phyloP scores from a whole-genome alignment of 768 basidiomycete species.

The Lenzites betulinus region DNA sequence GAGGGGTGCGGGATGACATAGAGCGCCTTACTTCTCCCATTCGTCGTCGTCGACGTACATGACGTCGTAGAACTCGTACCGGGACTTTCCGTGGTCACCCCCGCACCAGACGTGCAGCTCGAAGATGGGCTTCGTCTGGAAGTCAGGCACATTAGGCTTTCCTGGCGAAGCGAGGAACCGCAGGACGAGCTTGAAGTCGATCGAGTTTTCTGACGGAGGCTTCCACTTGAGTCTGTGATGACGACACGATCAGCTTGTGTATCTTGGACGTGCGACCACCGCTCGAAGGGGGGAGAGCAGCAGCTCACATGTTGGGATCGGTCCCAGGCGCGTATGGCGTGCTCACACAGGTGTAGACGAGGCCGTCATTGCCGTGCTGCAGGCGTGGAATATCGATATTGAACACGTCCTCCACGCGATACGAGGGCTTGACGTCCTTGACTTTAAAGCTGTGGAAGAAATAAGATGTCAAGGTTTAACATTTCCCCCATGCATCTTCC shows the following conservation, averaged over 20 bases:
- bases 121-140: conserved; percentile 83
- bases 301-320: conserved; percentile 79
- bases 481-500: background rate
- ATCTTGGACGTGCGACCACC: background rate
- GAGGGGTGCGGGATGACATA: no score
- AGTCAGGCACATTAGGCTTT: conserved; percentile 68
- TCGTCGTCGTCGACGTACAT: conserved; percentile 86
- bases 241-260: background rate
- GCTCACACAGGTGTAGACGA: conserved; percentile 93
- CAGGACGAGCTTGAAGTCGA: conserved; percentile 96
- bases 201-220: conserved; percentile 94
- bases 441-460: conserved; percentile 65
- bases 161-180: conserved; percentile 75
- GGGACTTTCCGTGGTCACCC: conserved; percentile 50
- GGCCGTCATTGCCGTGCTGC: conserved; percentile 92
- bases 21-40: conserved; percentile 82
- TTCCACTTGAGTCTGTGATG: conserved; percentile 92
- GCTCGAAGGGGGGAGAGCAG: no score
- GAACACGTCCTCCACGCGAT: conserved; percentile 86
- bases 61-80: conserved; percentile 82
- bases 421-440: conserved; percentile 86
- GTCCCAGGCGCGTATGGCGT: conserved; percentile 81
- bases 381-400: conserved; percentile 78
- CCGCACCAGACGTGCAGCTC: conserved; percentile 84
- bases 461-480: background rate